Percentiles rank a stretch among this genome's conserved stretches.
phyloP scores from a whole-genome alignment of 2,329 filamentous ascomycete species.

The Calonectria leucothoes region DNA sequence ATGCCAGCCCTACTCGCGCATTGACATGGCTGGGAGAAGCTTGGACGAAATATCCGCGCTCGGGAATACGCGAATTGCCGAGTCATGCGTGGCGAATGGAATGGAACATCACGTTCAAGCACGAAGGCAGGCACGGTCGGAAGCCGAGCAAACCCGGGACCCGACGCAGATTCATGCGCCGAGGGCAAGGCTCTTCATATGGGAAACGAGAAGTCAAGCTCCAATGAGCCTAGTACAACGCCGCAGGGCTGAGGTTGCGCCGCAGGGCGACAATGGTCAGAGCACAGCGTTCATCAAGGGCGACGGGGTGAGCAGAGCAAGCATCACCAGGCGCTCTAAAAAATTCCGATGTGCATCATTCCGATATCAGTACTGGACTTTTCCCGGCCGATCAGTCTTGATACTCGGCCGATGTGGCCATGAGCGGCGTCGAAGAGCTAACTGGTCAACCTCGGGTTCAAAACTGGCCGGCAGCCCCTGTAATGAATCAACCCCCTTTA shows the following conservation, averaged over 20 bases:
- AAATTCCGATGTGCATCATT: not conserved
- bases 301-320: too few relatives aligned
- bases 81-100: too few relatives aligned
- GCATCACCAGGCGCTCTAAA: too few relatives aligned
- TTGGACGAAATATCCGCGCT: not conserved
- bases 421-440: not conserved
- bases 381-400: not conserved
- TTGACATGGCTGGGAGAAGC: not conserved
- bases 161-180: too few relatives aligned
- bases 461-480: not conserved
- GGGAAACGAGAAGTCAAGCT: too few relatives aligned
- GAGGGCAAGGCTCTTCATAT: too few relatives aligned
- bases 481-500: not conserved
- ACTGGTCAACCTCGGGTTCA: not conserved
- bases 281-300: not conserved
- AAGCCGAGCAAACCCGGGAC: too few relatives aligned
- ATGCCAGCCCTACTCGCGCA: not conserved
- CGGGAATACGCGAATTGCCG: not conserved
- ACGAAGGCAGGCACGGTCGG: not conserved
- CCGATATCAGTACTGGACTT: too few relatives aligned
- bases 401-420: not conserved
- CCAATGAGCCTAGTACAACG: too few relatives aligned
- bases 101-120: not conserved
- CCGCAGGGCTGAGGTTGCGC: not conserved
- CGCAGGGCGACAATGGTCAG: not conserved